Evolutionary conservation across 1,139 yeast species (phyloP), one percentile per base, ranked within the genome.

Genomic region (Dujonia santamariae): DNA sequence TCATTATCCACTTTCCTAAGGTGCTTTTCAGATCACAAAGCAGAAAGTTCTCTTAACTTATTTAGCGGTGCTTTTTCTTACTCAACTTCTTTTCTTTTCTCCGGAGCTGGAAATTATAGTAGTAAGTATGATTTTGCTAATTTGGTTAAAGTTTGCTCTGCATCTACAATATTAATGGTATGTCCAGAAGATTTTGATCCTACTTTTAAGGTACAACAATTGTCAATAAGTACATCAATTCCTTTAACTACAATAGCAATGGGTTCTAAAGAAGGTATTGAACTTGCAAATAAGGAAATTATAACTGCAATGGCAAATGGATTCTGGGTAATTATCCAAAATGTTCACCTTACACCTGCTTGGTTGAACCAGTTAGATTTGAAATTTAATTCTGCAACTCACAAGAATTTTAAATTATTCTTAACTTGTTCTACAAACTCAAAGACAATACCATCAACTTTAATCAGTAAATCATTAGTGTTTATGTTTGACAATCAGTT

Each of bases 251-350:
- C 75, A 1, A 69, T 85, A 22, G 78, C 96, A 0, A 69, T 88
- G 75, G 97, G 97, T 0, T 78, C 96, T 0, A 56, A 56, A 21
- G 96, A 87, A 54, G 83, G 87, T 12, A 56, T 67, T 4, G 70
- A 61, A 7, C 59, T 64, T 29, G 94, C 90, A 0, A 75, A 72
- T 26, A 59, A 61, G 31, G 76, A 77, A 14, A 56, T 88, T n/a
- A 54, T 57, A 2, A 53, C 49, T 8, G 75, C 77, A 0, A 50
- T 70, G 1, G 57, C 54, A 18, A 54, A 53, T 4, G 86, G 85
- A 1, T 48, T 56, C 2, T 87, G 96, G 96, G 54, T 88, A 1
- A 48, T 87, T 24, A 56, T 88, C 30, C 95, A 88, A 51, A 88
- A 88, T 48, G 67, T 85, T 11, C 96, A 88, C 44, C 71, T 83